Evolutionary conservation across 108 stramenopile genomes (phyloP), one percentile per base, ranked within the genome.

Genomic region (Pseudonitzschia pungens): DNA sequence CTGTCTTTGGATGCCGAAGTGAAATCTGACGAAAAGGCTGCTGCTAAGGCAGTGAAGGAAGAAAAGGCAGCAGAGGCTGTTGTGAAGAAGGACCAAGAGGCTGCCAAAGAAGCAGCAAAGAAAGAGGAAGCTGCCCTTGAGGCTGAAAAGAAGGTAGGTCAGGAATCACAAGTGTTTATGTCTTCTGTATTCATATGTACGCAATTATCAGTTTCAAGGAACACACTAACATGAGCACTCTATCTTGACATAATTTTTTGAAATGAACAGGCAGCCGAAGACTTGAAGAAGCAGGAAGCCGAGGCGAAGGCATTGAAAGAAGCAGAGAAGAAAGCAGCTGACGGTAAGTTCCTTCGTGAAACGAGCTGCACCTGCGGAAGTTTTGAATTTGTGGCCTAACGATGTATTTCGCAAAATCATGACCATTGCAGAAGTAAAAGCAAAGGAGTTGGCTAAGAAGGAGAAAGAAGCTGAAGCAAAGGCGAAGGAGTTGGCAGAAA

Each of bases 21-120:
- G 5, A 80, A 77, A 64, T 68, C 36, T 33, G 76, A 75, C 24
- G 80, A 81, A 22, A 84, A 84, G 79, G 83, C 72, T 36, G 83
- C 75, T 15, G 76, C 71, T 43, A 65, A 60, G 65, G 68, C 77
- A 40, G 69, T 77, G 24, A 74, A 68, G 26, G 77, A 42, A 24
- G 51, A 58, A 18, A 62, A 77, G 55, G 24, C 27, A 18, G 66
- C 68, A 40, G 43, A 59, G 36, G 77, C 73, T 54, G 50, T 57
- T 26, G 73, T 52, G 31, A 44, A 44, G 44, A 74, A 74, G 69
- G 69, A 73, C 53, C 72, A 76, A 57, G 52, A 72, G 27, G 70
- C 54, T 3, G 84, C 77, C 24, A 70, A 78, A n/a, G 71, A 75
- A 65, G 73, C 75, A 18, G 75, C 79, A 41, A 78, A 78, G 44